These are phyloP conservation scores for Ceratobasidium sp. DNA, from an alignment of 1,284 basidiomycete genomes.

Conservation along the genomic window DNA sequence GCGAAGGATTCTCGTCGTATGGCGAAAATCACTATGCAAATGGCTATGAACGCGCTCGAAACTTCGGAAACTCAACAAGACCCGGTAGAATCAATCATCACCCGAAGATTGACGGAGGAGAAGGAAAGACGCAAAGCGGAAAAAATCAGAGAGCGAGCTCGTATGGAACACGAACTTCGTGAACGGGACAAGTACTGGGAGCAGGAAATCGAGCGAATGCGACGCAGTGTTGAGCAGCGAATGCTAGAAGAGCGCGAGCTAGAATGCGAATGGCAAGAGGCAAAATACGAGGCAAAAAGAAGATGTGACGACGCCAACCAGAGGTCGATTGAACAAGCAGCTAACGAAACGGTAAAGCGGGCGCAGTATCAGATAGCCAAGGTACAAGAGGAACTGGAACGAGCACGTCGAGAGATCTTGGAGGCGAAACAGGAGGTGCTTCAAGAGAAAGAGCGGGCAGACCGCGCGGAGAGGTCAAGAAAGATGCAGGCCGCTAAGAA, in stretches of 20 bases:
- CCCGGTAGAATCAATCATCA: slow-evolving; percentile 20
- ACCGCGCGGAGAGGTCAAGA: slow-evolving; percentile 1
- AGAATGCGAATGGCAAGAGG: slow-evolving; percentile 24
- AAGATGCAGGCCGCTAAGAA: neutral
- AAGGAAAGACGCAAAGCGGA: slow-evolving; percentile 17
- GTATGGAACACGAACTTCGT: slow-evolving; percentile 14
- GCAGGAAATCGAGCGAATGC: slow-evolving; percentile 1
- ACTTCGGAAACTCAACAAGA: neutral
- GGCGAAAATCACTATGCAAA: slow-evolving; percentile 32
- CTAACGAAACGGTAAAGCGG: neutral
- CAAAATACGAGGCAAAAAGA: slow-evolving; percentile 18
- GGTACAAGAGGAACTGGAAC: neutral
- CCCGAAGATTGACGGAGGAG: slow-evolving; percentile 20
- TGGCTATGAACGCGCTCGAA: slow-evolving; percentile 36
- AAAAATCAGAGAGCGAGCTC: neutral
- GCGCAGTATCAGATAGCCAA: neutral
- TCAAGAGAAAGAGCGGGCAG: slow-evolving; percentile 1
- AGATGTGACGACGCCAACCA: slow-evolving; percentile 12
- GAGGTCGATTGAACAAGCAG: neutral
- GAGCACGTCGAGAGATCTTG: neutral
- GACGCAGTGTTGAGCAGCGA: neutral
- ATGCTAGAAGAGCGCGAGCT: slow-evolving; percentile 32
- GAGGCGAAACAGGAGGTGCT: slow-evolving; percentile 17
- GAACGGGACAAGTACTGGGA: slow-evolving; percentile 22
- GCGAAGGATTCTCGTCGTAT: slow-evolving; percentile 14